A percentile compares a stretch with the other conserved stretches of the same genome.
Conservation (phyloP, 805 yeast species). For the Pichia exigua region DNA sequence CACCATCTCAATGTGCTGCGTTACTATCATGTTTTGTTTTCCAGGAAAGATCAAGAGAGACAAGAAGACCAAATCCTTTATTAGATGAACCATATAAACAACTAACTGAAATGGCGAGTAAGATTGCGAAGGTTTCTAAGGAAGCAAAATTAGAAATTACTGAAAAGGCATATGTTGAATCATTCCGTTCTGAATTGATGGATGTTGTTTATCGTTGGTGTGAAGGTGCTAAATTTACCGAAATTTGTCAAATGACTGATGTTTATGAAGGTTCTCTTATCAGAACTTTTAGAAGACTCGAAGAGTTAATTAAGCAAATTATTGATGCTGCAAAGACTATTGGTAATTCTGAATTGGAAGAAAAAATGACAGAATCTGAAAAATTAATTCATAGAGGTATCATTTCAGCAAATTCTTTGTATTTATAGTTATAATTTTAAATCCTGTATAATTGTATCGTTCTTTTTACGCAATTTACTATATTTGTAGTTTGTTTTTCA, state of each 20-base stretch:
- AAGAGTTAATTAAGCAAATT: conserved; percentile 87
- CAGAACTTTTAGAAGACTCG: conserved; percentile 89
- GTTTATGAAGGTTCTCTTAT: conserved; percentile 96
- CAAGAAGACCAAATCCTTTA: conserved; percentile 79
- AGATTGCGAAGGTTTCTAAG: conserved; percentile 80
- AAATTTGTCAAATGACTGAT: conserved; percentile 97
- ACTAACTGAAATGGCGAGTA: conserved; percentile 83
- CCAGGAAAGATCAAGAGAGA: conserved; percentile 90
- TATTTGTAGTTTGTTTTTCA: too few species aligned
- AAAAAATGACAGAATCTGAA: conserved; percentile 80
- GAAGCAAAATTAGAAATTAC: conserved; percentile 86
- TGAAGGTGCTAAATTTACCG: conserved; percentile 91
- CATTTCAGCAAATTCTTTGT: conserved; percentile 93
- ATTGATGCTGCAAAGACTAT: conserved; percentile 88
- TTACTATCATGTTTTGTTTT: conserved; percentile 90
- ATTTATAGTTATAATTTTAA: conserved; percentile 34
- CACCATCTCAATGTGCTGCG: conserved; percentile 89
- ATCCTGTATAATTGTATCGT: not conserved
- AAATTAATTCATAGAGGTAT: conserved; percentile 90
- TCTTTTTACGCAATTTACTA: not conserved
- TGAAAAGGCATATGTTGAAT: conserved; percentile 88
- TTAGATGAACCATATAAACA: conserved; percentile 86
- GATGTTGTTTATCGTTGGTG: conserved; percentile 97
- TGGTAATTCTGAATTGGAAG: conserved; percentile 80
- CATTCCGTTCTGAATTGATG: conserved; percentile 90